phyloP scores from a whole-genome alignment of 176 grass and related monocot species.

The Phoenix roebelenii region DNA sequence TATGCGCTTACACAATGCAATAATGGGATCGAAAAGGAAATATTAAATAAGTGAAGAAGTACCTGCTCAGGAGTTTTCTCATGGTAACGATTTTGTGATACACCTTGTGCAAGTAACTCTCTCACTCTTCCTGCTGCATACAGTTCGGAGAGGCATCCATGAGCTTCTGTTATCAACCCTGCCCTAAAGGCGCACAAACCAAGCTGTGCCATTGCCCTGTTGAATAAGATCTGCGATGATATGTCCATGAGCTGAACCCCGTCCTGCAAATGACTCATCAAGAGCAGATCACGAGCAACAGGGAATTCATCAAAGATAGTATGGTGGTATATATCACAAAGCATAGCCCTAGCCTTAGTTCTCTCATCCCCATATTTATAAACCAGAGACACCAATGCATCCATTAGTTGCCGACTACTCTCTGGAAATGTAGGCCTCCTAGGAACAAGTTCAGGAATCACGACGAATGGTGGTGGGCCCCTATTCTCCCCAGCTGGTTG shows the following conservation, averaged over 20 bases:
- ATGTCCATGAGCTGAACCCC: constrained; percentile 94
- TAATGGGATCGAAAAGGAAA: neutral
- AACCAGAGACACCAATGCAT: constrained; percentile 72
- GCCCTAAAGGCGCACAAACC: constrained; percentile 81
- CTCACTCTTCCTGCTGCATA: constrained; percentile 81
- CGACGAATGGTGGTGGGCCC: constrained; percentile 55
- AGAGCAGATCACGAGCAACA: constrained; percentile 76
- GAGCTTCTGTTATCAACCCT: constrained; percentile 80
- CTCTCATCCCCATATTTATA: constrained; percentile 93
- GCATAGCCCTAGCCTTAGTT: constrained; percentile 91
- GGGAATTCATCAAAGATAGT: constrained; percentile 82
- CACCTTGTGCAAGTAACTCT: constrained; percentile 87
- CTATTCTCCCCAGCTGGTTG: constrained; percentile 30
- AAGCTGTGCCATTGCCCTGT: constrained; percentile 84
- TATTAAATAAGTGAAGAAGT: neutral
- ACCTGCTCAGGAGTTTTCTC: constrained; percentile 99
- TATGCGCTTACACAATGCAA: neutral
- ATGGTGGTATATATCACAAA: constrained; percentile 97
- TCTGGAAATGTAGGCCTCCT: constrained; percentile 84
- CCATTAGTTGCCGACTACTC: constrained; percentile 65
- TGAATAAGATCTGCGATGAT: constrained; percentile 86
- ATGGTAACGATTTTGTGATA: constrained; percentile 87
- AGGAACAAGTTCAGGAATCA: constrained; percentile 70
- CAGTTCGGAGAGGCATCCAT: constrained; percentile 74
- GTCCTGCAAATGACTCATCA: constrained; percentile 98